Base-by-base conservation (phyloP, 73 alveolate species). In the Tetrahymena malaccensis region DNA sequence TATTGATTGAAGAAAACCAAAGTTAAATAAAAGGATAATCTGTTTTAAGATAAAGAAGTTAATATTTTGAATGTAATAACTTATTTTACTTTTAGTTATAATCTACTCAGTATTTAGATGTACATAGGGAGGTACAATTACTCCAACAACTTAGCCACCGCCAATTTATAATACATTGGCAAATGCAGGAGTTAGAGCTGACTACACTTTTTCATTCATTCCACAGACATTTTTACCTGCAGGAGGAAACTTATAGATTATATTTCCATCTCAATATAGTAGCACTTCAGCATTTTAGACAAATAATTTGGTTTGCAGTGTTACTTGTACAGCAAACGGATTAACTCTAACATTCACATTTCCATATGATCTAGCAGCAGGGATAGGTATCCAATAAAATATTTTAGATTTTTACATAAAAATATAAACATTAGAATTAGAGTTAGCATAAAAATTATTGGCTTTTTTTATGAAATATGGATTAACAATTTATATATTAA, bases 81-180 rank as follows among this genome's bases (percentile, higher is more conserved):
- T 70, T 31, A 12, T 27, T 70, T 70, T 27, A 9, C 37, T 27
- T 12, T 22, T 70, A 70, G 34, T n/a, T 70, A n/a, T 40, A 70
- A 27, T 70, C 11, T 83, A 89, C 56, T 37, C 89, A 84, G 40
- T 35, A 10, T 95, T 50, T 43, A 34, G 57, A 50, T 10, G 5
- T 10, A 21, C 55, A 34, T 31, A 27, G 7, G 40, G 89, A 50
- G 97, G 97, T 35, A 70, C 97, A 5, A 95, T 95, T 13, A 70
- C 94, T 7, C 57, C 85, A 25, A 94, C 97, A 50, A 34, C 83
- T 43, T 93, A 93, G 31, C 93, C 94, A 13, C 55, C 97, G 1
- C 95, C 97, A 22, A 95, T 95, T 22, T 95, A 94, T 94, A 95
- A 95, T 85, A 85, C 97, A 0, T 93, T 95, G 27, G 97, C 97